A percentile compares a stretch with the other conserved stretches of the same genome.
phyloP scores from a whole-genome alignment of 2,329 filamentous ascomycete genomes.

The Chrysosporium keratinophilum region DNA sequence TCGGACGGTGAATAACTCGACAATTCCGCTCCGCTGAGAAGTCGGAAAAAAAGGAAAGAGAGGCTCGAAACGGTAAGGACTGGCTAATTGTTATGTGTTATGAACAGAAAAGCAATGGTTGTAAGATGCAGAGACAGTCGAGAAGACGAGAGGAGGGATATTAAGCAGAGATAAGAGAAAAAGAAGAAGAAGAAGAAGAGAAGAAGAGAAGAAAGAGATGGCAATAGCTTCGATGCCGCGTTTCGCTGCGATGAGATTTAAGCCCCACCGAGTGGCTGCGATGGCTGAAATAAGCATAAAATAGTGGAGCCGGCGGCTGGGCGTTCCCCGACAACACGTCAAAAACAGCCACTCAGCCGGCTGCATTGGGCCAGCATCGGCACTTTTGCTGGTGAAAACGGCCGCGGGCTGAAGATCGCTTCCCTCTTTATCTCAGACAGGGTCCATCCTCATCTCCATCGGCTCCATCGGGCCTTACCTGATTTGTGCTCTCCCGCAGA shows the following conservation, averaged over 20 bases:
- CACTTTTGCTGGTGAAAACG: neutral
- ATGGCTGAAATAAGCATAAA: conserved; percentile 6
- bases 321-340: too few species aligned
- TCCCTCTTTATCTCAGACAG: neutral
- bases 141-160: neutral
- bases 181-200: neutral
- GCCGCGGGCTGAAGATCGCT: neutral
- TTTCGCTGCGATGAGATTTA: neutral
- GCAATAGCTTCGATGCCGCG: neutral
- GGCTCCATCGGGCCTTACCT: neutral
- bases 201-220: neutral
- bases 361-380: neutral
- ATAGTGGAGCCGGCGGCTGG: too few species aligned
- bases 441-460: too few species aligned
- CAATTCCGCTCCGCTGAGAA: neutral
- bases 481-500: neutral
- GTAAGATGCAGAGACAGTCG: neutral
- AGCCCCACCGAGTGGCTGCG: neutral
- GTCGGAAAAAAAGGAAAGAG: neutral
- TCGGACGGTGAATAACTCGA: neutral
- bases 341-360: neutral
- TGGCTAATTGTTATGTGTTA: neutral
- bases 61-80: conserved; percentile 1
- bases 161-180: neutral
- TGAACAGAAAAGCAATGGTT: neutral